A percentile compares a stretch with the other conserved stretches of the same genome.
phyloP scores from a whole-genome alignment of 108 stramenopile genomes.

The Conticribra weissflogii region DNA sequence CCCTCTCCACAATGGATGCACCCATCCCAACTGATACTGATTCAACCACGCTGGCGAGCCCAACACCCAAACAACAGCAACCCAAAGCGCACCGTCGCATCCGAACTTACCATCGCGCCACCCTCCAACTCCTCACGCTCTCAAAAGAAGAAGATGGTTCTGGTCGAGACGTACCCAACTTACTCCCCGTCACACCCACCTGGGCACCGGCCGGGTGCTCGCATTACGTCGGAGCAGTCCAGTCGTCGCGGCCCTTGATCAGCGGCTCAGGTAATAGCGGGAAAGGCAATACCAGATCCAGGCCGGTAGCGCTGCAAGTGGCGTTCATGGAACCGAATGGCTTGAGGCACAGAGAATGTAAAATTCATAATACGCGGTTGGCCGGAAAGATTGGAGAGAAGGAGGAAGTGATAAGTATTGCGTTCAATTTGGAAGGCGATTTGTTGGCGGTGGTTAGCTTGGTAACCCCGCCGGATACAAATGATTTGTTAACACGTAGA shows the following conservation, averaged over 20 bases:
- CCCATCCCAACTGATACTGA: conserved; percentile 29
- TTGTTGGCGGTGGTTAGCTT: conserved; percentile 67
- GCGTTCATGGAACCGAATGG: conserved; percentile 93
- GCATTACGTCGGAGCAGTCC: conserved; percentile 73
- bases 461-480: too few relatives aligned
- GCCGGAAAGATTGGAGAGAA: conserved; percentile 47
- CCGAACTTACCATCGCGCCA: conserved; percentile 69
- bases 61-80: neutral
- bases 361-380: conserved; percentile 46
- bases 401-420: conserved; percentile 52
- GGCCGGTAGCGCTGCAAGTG: conserved; percentile 61
- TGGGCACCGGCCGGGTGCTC: conserved; percentile 86
- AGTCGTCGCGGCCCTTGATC: conserved; percentile 46
- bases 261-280: conserved; percentile 48
- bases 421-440: conserved; percentile 79
- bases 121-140: conserved; percentile 65
- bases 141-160: conserved; percentile 86
- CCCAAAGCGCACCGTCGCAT: conserved; percentile 54
- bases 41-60: neutral
- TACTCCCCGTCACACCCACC: conserved; percentile 50
- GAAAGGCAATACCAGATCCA: neutral
- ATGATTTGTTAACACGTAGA: too few relatives aligned
- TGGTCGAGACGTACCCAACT: conserved; percentile 74
- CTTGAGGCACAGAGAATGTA: conserved; percentile 82
- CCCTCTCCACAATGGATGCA: conserved; percentile 71